These are phyloP conservation scores for Copromyces sp. DNA, from an alignment of 495 filamentous ascomycete species.

Conservation along the genomic window DNA sequence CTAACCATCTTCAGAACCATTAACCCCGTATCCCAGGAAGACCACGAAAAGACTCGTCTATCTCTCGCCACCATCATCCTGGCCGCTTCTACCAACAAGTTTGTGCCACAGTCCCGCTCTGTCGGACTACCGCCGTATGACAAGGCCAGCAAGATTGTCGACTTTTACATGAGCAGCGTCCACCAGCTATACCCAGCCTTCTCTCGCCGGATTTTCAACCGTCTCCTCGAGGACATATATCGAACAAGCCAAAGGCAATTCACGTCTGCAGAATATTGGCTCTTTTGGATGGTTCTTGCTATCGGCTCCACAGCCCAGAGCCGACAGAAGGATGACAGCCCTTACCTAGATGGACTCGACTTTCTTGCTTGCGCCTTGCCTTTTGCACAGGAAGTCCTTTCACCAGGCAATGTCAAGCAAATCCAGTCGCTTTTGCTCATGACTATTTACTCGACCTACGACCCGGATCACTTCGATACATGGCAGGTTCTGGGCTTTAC, in stretches of 20 bases:
- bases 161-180: slow-evolving; percentile 75
- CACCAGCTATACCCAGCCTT: slow-evolving; percentile 73
- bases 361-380: slow-evolving; percentile 61
- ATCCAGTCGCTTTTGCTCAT: slow-evolving; percentile 80
- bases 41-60: background rate
- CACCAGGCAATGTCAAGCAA: slow-evolving; percentile 68
- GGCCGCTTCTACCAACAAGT: slow-evolving; percentile 57
- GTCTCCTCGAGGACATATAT: slow-evolving; percentile 71
- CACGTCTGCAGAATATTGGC: slow-evolving; percentile 69
- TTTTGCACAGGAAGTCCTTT: slow-evolving; percentile 68
- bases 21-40: background rate
- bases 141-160: slow-evolving; percentile 53
- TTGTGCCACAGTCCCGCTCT: slow-evolving; percentile 43
- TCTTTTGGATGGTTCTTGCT: slow-evolving; percentile 79
- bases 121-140: slow-evolving; percentile 56
- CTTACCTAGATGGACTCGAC: slow-evolving; percentile 52
- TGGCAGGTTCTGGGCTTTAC: slow-evolving; percentile 88
- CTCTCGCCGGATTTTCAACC: slow-evolving; percentile 60
- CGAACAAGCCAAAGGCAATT: slow-evolving; percentile 48
- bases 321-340: slow-evolving; percentile 50
- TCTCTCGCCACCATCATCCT: slow-evolving; percentile 44
- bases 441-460: slow-evolving; percentile 77
- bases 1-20: background rate
- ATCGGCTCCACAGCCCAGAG: slow-evolving; percentile 67
- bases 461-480: slow-evolving; percentile 78